Evolutionary conservation across 768 basidiomycete species (phyloP), one percentile per base, ranked within the genome.

Genomic region (Lactarius sp.): DNA sequence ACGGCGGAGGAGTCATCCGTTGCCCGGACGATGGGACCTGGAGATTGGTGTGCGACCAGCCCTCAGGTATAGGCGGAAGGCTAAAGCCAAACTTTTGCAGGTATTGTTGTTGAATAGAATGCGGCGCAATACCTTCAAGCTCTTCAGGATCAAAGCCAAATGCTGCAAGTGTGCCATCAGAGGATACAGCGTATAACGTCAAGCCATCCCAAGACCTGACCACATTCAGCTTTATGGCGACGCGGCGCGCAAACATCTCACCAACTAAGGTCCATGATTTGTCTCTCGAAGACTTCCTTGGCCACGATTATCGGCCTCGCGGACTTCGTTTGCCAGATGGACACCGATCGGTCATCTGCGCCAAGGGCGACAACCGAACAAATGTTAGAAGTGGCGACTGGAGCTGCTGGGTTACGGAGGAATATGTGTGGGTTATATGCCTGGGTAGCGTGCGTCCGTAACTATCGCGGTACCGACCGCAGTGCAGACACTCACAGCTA

Each of bases 261-360:
- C 97, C 97, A 99, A 71, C 87, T 92, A 18, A 99, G 79, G 73
- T 99, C 97, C 82, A 98, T 87, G 53, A 98, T 92, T 69, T 95
- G 92, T 62, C 95, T 78, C 59, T 95, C 94, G 66, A 98, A 98
- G 0, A 95, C 89, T 66, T 98, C 94, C 70, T 92, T 88, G 0
- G 94, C 86, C 2, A 98, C 96, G 52, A 97, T 90, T 18, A 98
- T 77, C 1, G 97, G 97, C 41, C 92, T 83, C 3, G 90, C 91
- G 0, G 87, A 85, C 68, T 94, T 94, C 4, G 96, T 98, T 73
- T 95, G 87, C 97, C 97, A 99, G 8, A 99, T 85, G 3, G 94
- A 97, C 34, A 99, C 86, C 6, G 91, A 92, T 64, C 92, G 83
- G 72, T 97, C 94, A 69, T 96, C 94, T 0, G 94, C 93, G 39